Evolutionary conservation across 805 yeast genomes (phyloP).

Genomic region (Starmerella bombi): DNA sequence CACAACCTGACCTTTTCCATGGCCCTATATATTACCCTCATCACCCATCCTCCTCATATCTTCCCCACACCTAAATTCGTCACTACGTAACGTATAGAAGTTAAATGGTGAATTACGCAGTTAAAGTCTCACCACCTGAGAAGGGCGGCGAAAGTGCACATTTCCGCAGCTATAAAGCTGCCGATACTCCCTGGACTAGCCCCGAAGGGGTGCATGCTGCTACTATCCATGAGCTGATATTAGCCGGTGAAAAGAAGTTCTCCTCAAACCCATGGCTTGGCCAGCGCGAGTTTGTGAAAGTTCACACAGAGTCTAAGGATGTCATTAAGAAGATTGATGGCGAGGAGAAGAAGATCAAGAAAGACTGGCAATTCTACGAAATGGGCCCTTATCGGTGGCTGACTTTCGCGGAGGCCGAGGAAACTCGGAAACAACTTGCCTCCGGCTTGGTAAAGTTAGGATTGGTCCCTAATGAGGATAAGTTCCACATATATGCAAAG

Average conservation of each 20-base stretch:
- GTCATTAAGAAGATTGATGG: constrained; percentile 72
- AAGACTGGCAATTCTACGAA: constrained; percentile 81
- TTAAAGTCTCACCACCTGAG: constrained; percentile 26
- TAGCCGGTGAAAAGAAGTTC: constrained; percentile 47
- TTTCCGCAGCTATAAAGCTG: constrained; percentile 26
- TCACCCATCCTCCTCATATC: too few relatives aligned
- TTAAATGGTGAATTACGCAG: constrained; percentile 18
- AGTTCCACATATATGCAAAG: constrained; percentile 71
- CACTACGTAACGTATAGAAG: not conserved
- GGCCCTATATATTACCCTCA: too few relatives aligned
- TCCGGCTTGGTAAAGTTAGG: constrained; percentile 70
- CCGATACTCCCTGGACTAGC: constrained; percentile 34
- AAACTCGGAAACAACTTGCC: constrained; percentile 43
- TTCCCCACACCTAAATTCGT: not conserved
- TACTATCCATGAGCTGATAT: constrained; percentile 56
- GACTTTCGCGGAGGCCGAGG: constrained; percentile 44
- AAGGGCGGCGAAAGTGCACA: constrained; percentile 28
- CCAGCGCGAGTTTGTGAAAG: constrained; percentile 61
- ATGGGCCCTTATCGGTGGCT: constrained; percentile 56
- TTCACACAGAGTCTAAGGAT: constrained; percentile 62
- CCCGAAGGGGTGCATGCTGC: constrained; percentile 50
- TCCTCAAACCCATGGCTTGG: constrained; percentile 51
- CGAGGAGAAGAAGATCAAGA: constrained; percentile 53
- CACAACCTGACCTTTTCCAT: too few relatives aligned
- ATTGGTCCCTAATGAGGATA: constrained; percentile 47